These are phyloP conservation scores for Talaromyces ruber DNA, from an alignment of 495 filamentous ascomycete species.

Conservation along the genomic window DNA sequence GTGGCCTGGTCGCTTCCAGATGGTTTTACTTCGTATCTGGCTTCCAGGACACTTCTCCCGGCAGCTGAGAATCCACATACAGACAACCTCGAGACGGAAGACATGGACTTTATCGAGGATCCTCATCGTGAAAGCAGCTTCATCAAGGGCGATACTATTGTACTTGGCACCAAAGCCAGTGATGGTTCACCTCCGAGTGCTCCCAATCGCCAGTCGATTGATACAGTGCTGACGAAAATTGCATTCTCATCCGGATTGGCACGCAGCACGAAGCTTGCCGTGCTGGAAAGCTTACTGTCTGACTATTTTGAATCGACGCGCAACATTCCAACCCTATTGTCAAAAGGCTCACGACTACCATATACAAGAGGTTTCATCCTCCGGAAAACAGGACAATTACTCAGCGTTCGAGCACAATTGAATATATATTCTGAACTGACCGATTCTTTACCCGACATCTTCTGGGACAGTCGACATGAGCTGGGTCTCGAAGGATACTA, in stretches of 20 bases:
- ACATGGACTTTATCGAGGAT: slow-evolving; percentile 82
- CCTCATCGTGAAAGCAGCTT: slow-evolving; percentile 61
- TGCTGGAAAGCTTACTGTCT: slow-evolving; percentile 74
- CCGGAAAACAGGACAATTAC: slow-evolving; percentile 87
- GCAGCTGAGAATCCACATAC: slow-evolving; percentile 70
- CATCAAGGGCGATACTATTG: slow-evolving; percentile 83
- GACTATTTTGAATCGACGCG: slow-evolving; percentile 80
- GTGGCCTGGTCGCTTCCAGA: slow-evolving; percentile 82
- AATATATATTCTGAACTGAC: slow-evolving; percentile 97
- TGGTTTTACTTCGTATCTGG: slow-evolving; percentile 60
- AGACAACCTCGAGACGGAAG: slow-evolving; percentile 68
- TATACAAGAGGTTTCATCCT: slow-evolving; percentile 74
- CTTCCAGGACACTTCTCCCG: slow-evolving; percentile 59
- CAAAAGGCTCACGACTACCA: slow-evolving; percentile 53
- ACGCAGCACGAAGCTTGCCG: slow-evolving; percentile 90
- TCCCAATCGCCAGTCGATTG: slow-evolving; percentile 37
- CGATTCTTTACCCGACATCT: slow-evolving; percentile 88
- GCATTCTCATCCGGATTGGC: slow-evolving; percentile 96
- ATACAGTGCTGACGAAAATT: slow-evolving; percentile 84
- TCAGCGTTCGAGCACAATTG: slow-evolving; percentile 81
- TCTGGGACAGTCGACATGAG: slow-evolving; percentile 90
- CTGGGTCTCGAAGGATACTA: slow-evolving; percentile 87
- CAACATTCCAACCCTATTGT: slow-evolving; percentile 66
- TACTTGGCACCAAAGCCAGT: slow-evolving; percentile 64
- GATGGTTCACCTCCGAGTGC: slow-evolving; percentile 9